Conservation (phyloP, 164 flowering plant genomes). For the Annona cherimola region DNA sequence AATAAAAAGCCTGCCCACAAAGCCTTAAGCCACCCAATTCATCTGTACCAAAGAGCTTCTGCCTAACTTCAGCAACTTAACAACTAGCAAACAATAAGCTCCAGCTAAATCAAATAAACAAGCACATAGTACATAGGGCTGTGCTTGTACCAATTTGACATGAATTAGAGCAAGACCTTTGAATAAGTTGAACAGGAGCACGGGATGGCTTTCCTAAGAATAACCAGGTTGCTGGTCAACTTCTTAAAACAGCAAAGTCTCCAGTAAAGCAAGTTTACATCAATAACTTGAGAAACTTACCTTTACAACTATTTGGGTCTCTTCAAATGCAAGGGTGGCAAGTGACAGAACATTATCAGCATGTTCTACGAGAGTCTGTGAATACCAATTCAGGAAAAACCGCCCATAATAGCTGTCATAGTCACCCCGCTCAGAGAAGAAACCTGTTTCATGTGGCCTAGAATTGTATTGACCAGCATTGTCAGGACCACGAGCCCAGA, state of each 20-base stretch:
- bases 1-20: too few species aligned
- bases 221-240: background rate
- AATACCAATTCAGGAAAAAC: constrained; percentile 85
- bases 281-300: constrained; percentile 25
- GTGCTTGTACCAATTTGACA: too few species aligned
- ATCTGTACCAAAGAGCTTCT: too few species aligned
- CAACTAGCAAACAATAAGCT: too few species aligned
- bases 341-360: constrained; percentile 78
- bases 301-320: constrained; percentile 61
- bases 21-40: too few species aligned
- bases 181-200: too few species aligned
- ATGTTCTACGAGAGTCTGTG: constrained; percentile 68
- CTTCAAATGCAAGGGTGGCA: constrained; percentile 82
- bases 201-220: background rate
- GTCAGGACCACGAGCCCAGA: constrained; percentile 89
- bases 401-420: constrained; percentile 92
- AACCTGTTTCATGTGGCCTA: constrained; percentile 79
- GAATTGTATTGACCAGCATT: constrained; percentile 91
- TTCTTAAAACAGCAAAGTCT: background rate
- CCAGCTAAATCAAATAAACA: too few species aligned
- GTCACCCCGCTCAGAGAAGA: constrained; percentile 89
- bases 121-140: too few species aligned
- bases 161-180: too few species aligned
- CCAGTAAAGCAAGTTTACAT: background rate
- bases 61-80: too few species aligned